A percentile compares a stretch with the other conserved stretches of the same genome.
These are phyloP conservation scores for Camelina neglecta DNA, from an alignment of 345 rosid genomes.

Conservation along the genomic window DNA sequence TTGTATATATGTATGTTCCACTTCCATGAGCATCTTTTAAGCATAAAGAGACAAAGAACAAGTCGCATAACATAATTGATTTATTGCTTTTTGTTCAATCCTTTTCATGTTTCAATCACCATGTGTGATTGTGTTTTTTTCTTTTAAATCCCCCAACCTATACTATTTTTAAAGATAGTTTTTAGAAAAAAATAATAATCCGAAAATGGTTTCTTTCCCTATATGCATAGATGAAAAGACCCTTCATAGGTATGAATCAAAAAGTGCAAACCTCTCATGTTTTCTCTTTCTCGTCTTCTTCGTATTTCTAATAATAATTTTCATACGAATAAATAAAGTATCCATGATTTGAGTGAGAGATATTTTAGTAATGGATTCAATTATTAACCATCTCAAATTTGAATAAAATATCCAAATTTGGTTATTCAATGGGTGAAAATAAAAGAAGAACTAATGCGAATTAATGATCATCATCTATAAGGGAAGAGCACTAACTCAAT, in stretches of 20 bases:
- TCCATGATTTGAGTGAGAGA: conserved; percentile 27
- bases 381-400: conserved; percentile 31
- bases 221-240: conserved; percentile 36
- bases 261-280: conserved; percentile 42
- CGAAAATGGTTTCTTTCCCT: conserved; percentile 28
- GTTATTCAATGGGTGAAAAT: conserved; percentile 28
- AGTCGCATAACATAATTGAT: conserved; percentile 44
- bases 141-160: conserved; percentile 23
- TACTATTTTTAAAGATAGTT: conserved; percentile 20
- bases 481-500: conserved; percentile 51
- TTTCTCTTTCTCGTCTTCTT: conserved; percentile 25
- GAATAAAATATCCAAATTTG: conserved; percentile 34
- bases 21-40: conserved; percentile 26
- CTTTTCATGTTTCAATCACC: conserved; percentile 44
- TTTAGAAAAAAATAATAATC: not conserved
- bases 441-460: conserved; percentile 37
- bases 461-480: conserved; percentile 45
- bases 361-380: conserved; percentile 26
- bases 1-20: conserved; percentile 13
- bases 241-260: conserved; percentile 37
- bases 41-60: conserved; percentile 40
- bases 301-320: conserved; percentile 22
- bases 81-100: conserved; percentile 45
- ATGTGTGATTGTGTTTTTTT: conserved; percentile 46
- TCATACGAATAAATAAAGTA: conserved; percentile 21